Conservation (phyloP, 441 rosid species). For the Gossypium lobatum region DNA sequence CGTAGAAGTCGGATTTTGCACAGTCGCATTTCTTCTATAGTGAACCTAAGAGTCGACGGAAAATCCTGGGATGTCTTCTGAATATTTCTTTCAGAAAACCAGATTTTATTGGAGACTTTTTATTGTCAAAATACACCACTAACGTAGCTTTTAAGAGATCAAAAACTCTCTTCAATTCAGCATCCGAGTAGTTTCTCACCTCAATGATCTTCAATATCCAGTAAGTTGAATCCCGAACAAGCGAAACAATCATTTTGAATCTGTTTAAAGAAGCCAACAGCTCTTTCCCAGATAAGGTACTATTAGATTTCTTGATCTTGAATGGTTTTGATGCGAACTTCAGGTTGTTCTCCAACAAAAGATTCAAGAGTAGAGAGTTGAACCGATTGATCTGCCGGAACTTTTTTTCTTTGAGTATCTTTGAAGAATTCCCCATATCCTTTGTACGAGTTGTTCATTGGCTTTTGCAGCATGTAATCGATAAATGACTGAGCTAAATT, state of each 20-base stretch:
- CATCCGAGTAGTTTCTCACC: constrained; percentile 42
- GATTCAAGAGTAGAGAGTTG: constrained; percentile 47
- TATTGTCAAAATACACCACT: constrained; percentile 57
- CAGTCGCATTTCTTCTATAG: constrained; percentile 50
- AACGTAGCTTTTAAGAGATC: constrained; percentile 42
- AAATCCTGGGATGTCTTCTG: constrained; percentile 70
- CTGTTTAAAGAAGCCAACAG: constrained; percentile 63
- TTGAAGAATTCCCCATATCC: constrained; percentile 81
- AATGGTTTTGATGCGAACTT: constrained; percentile 84
- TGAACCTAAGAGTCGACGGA: constrained; percentile 49
- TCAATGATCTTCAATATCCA: constrained; percentile 79
- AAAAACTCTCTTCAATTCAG: constrained; percentile 48
- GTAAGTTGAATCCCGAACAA: constrained; percentile 65
- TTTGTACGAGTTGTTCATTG: constrained; percentile 77
- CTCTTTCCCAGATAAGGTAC: constrained; percentile 55
- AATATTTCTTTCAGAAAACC: constrained; percentile 73
- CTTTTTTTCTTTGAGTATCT: constrained; percentile 64
- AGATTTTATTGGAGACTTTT: constrained; percentile 66
- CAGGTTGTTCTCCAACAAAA: constrained; percentile 61
- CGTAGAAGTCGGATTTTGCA: constrained; percentile 64
- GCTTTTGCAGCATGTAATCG: constrained; percentile 60
- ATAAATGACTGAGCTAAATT: constrained; percentile 69
- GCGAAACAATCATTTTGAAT: constrained; percentile 55
- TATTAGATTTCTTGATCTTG: constrained; percentile 62
- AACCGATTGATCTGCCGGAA: constrained; percentile 50